Evolutionary conservation across 805 yeast species (phyloP).

Genomic region (Wickerhamiella galacta): DNA sequence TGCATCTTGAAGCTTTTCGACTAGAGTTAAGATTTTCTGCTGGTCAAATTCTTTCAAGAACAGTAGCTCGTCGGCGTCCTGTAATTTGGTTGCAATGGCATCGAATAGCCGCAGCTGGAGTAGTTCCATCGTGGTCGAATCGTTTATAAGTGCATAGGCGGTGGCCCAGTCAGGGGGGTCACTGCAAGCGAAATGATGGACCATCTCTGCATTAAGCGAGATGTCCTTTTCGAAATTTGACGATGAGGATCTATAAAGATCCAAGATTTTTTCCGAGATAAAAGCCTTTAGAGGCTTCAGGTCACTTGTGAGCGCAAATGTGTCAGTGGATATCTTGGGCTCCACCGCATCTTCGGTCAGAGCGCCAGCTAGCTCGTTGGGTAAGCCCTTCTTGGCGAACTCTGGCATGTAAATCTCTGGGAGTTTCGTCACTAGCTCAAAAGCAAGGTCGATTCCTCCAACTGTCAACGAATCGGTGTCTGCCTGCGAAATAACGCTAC

Average conservation of each 20-base stretch:
- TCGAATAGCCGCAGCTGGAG: conserved; percentile 1
- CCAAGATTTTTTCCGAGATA: background rate
- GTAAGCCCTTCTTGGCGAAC: conserved; percentile 6
- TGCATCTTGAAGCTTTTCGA: conserved; percentile 5
- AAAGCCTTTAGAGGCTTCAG: conserved; percentile 2
- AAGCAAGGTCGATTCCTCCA: conserved; percentile 12
- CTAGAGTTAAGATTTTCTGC: background rate
- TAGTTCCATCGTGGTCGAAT: conserved; percentile 16
- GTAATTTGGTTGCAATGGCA: conserved; percentile 1
- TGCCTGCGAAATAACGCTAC: conserved; percentile 10
- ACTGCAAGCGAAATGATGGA: background rate
- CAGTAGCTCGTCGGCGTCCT: background rate
- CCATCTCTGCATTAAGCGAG: background rate
- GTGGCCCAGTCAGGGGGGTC: conserved; percentile 27
- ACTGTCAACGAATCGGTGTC: conserved; percentile 6
- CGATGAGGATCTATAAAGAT: background rate
- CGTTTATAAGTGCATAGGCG: conserved; percentile 45
- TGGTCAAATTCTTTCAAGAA: conserved; percentile 2
- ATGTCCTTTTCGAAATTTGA: background rate
- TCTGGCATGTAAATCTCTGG: conserved; percentile 2
- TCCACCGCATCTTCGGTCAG: background rate
- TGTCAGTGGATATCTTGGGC: background rate
- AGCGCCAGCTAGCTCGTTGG: conserved; percentile 4
- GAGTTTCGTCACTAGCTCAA: conserved; percentile 8
- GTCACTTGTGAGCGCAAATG: conserved; percentile 2